A percentile compares a stretch with the other conserved stretches of the same genome.
These are phyloP conservation scores for Papiliotrema terrestris DNA, from an alignment of 1,284 basidiomycete genomes.

Conservation along the genomic window DNA sequence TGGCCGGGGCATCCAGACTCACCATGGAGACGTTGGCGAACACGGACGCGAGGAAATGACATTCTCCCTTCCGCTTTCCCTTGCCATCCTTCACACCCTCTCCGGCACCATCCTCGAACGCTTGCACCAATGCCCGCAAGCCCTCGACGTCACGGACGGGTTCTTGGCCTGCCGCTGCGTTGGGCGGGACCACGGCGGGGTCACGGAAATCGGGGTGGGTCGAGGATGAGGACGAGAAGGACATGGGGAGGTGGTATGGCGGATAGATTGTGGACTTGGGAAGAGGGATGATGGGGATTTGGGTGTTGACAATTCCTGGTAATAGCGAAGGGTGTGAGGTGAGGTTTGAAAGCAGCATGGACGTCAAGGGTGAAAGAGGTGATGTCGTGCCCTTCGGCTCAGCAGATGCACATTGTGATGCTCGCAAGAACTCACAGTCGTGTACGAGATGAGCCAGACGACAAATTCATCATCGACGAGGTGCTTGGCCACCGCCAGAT, in stretches of 20 bases:
- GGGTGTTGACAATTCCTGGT: conserved; percentile 63
- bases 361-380: conserved; percentile 85
- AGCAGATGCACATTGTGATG: conserved; percentile 6
- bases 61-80: conserved; percentile 61
- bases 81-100: conserved; percentile 54
- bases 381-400: conserved; percentile 72
- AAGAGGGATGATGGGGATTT: conserved; percentile 60
- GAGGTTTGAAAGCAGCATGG: conserved; percentile 95
- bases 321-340: conserved; percentile 73
- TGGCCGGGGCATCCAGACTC: too few species aligned
- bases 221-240: conserved; percentile 65
- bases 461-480: conserved; percentile 75
- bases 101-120: conserved; percentile 72
- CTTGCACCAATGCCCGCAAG: conserved; percentile 74
- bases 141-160: conserved; percentile 58
- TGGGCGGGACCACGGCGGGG: conserved; percentile 53
- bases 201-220: conserved; percentile 47
- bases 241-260: conserved; percentile 66
- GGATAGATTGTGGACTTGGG: conserved; percentile 51
- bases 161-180: conserved; percentile 60
- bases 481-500: conserved; percentile 63
- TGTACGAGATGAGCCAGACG: conserved; percentile 82
- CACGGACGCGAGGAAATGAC: conserved; percentile 86
- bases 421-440: conserved; percentile 65
- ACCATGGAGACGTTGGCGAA: conserved; percentile 86